These are phyloP conservation scores for Abrus precatorius DNA, from an alignment of 306 rosid genomes.

Conservation along the genomic window DNA sequence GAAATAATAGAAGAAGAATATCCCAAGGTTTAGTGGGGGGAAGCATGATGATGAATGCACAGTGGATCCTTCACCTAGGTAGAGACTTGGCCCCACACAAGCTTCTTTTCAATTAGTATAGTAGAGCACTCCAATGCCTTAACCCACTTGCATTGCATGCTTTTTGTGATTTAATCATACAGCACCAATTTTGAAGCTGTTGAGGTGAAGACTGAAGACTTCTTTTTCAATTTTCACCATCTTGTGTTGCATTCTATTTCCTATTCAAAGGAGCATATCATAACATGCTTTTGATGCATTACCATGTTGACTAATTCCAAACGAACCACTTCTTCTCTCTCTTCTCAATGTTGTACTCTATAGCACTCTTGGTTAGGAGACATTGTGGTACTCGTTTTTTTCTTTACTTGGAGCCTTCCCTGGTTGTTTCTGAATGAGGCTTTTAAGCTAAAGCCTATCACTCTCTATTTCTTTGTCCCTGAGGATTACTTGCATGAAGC, in stretches of 20 bases:
- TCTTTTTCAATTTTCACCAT: conserved; percentile 6
- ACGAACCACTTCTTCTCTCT: conserved; percentile 56
- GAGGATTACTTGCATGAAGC: conserved; percentile 69
- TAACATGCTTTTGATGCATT: conserved; percentile 83
- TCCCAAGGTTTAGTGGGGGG: conserved; percentile 70
- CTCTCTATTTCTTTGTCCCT: conserved; percentile 52
- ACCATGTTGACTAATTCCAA: conserved; percentile 91
- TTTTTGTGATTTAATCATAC: conserved; percentile 58
- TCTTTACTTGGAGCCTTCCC: conserved; percentile 56
- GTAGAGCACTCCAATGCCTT: conserved; percentile 53
- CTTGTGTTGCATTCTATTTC: conserved; percentile 25
- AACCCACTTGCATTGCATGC: conserved; percentile 69
- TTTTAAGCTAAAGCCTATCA: conserved; percentile 15
- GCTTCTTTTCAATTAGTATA: conserved; percentile 52
- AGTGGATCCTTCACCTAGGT: conserved; percentile 56
- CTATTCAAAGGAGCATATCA: conserved; percentile 68
- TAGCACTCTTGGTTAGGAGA: conserved; percentile 51
- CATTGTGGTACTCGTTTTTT: conserved; percentile 48
- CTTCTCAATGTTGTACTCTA: conserved; percentile 48
- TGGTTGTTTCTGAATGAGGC: conserved; percentile 47
- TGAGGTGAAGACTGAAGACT: conserved; percentile 32
- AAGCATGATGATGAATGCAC: conserved; percentile 70
- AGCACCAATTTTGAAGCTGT: conserved; percentile 50
- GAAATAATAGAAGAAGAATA: conserved; percentile 60
- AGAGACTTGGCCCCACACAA: conserved; percentile 49